Conservation (phyloP, 176 grass and related monocot genomes). For the Juncus effusus region DNA sequence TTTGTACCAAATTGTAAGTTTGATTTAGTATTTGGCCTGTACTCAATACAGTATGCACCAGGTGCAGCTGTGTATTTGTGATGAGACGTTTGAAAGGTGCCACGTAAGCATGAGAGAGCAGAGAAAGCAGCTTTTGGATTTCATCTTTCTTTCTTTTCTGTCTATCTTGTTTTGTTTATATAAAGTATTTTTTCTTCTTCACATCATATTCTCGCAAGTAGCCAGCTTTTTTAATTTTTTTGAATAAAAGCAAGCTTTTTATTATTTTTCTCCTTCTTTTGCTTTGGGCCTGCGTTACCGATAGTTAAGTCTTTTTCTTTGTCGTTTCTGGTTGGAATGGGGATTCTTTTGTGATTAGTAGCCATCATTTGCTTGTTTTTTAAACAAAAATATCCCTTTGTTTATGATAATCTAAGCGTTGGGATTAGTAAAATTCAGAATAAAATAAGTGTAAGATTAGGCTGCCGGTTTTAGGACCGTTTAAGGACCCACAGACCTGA, state of each 20-base stretch:
- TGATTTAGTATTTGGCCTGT: no score
- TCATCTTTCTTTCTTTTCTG: constrained; percentile 30
- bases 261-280: constrained; percentile 27
- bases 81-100: constrained; percentile 14
- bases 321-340: constrained; percentile 32
- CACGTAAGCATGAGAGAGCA: constrained; percentile 11
- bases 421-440: no score
- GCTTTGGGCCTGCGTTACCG: neutral
- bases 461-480: no score
- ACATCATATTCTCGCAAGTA: constrained; percentile 27
- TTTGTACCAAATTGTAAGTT: no score
- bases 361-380: neutral
- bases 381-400: neutral
- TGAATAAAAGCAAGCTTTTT: neutral
- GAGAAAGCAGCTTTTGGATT: constrained; percentile 28
- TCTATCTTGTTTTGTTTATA: constrained; percentile 28
- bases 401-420: no score
- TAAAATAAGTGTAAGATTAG: no score
- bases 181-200: constrained; percentile 18
- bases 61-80: constrained; percentile 17
- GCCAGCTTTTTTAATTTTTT: constrained; percentile 13
- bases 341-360: constrained; percentile 8
- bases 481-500: no score
- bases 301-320: constrained; percentile 32
- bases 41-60: constrained; percentile 15